Conservation (phyloP, 2,329 filamentous ascomycete genomes). For the Arthrinium phaeospermum region DNA sequence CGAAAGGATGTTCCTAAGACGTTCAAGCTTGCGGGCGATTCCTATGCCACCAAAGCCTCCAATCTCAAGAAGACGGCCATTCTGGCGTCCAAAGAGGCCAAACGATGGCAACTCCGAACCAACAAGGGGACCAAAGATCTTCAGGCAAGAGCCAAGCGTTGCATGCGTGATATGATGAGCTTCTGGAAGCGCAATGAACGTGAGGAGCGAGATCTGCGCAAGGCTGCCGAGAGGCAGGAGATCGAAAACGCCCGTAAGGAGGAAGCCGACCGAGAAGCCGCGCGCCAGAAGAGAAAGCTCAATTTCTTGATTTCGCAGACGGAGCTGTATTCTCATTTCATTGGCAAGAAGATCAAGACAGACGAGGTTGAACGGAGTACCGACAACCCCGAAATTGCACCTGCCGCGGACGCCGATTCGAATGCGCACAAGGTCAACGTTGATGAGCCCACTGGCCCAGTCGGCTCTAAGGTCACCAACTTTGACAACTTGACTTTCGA, state of each 20-base stretch:
- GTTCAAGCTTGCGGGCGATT: constrained; percentile 84
- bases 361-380: constrained; percentile 91
- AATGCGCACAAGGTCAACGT: constrained; percentile 53
- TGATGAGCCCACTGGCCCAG: constrained; percentile 57
- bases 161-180: constrained; percentile 99
- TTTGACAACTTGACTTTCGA: constrained; percentile 97
- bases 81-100: constrained; percentile 94
- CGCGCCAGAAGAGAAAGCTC: constrained; percentile 96
- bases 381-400: constrained; percentile 75
- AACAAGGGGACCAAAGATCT: constrained; percentile 99
- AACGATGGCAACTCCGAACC: constrained; percentile 94
- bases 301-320: constrained; percentile 99
- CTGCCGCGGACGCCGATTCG: constrained; percentile 53
- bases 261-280: constrained; percentile 96
- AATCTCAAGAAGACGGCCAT: constrained; percentile 98
- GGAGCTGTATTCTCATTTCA: constrained; percentile 98
- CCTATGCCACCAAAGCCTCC: constrained; percentile 85
- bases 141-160: constrained; percentile 93
- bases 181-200: constrained; percentile 99
- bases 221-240: constrained; percentile 93
- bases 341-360: constrained; percentile 98
- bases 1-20: constrained; percentile 94
- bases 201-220: constrained; percentile 92
- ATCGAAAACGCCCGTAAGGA: constrained; percentile 96
- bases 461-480: constrained; percentile 79